Conservation (phyloP, 2,329 filamentous ascomycete species). For the Trichoderma polysporum region DNA sequence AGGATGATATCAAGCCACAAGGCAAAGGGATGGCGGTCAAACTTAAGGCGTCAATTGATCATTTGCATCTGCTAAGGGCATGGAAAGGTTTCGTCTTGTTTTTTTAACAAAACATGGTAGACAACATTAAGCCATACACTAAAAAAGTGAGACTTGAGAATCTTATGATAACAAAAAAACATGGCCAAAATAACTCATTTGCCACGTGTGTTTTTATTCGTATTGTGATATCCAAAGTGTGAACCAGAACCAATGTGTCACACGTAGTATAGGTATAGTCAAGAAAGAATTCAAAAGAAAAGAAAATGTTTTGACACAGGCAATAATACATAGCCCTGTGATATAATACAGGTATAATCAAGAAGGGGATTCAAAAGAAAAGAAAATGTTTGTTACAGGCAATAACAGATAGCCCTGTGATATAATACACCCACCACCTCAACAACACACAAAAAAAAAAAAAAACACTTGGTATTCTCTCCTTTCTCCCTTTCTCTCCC, state of each 20-base stretch:
- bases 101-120: conserved; percentile 37
- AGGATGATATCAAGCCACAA: conserved; percentile 20
- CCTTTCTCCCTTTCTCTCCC: background rate
- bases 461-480: background rate
- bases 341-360: background rate
- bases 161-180: conserved; percentile 23
- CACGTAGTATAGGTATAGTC: background rate
- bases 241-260: too few species aligned
- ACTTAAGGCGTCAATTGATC: conserved; percentile 43
- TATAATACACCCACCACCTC: background rate
- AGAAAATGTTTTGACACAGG: background rate
- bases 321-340: background rate
- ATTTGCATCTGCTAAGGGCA: conserved; percentile 43
- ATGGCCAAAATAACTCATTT: background rate
- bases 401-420: background rate
- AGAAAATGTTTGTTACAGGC: background rate
- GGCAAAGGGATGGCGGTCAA: conserved; percentile 37
- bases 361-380: background rate
- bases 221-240: background rate
- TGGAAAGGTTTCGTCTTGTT: conserved; percentile 41
- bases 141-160: conserved; percentile 40
- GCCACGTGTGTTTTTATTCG: too few species aligned
- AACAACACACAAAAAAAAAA: background rate
- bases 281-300: background rate
- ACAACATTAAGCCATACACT: conserved; percentile 32